Base-by-base conservation (phyloP, 805 yeast genomes). In the Hermanozyma aechmeae region DNA sequence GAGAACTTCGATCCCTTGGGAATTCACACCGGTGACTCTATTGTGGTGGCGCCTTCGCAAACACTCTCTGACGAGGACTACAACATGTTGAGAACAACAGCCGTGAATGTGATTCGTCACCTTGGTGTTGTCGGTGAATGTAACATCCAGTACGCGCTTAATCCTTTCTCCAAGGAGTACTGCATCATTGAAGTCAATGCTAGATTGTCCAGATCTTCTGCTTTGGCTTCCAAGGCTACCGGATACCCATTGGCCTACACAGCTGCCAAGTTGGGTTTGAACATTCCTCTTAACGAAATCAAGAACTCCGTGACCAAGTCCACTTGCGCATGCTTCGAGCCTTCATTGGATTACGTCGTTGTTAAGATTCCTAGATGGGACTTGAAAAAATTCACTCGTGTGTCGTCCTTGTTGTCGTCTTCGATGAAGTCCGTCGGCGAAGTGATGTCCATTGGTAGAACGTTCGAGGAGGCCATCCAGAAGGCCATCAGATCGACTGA, bases 301-400 rank as follows among this genome's bases (percentile, higher is more conserved):
- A 79, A 77, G 56, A 89, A 89, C 68, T 76, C 95, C 26, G 96
- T 89, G 35, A 89, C 98, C 26, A 79, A 81, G 61, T 78, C 83
- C 24, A 89, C 98, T 9, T 84, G 92, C 54, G 92, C 97, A 32
- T 83, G 94, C 67, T 89, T 89, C 60, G 98, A 89, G 66, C 98
- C 98, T 28, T 85, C 96, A 10, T 71, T 89, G 52, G 98, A 89
- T 62, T 89, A 89, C 61, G 83, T 86, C 56, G 98, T 89, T 40
- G 94, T 85, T 30, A 89, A 89, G 73, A 92, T 89, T 58, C 98
- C 98, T 58, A 76, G 97, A 65, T 89, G 98, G 98, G 98, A 89
- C 63, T 73, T 89, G 63, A 82, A 83, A 68, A 89, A 89, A 63
- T 89, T 89, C 63, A 83, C 89, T 37, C 73, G 95, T 55, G 97